A percentile compares a stretch with the other conserved stretches of the same genome.
Conservation (phyloP, 345 rosid species). For the Aquilaria malaccensis region DNA sequence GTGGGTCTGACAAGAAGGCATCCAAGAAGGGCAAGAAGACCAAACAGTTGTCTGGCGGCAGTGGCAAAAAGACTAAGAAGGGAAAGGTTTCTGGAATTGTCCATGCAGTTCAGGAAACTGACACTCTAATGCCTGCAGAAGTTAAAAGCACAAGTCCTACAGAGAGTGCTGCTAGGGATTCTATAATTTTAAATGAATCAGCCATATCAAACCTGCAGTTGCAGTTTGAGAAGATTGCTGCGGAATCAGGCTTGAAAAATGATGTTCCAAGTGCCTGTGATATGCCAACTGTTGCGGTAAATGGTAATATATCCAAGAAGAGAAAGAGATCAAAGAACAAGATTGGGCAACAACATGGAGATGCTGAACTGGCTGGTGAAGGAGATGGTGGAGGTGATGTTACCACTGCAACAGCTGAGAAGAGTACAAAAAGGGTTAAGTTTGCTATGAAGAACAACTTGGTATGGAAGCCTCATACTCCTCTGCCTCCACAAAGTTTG, state of each 20-base stretch:
- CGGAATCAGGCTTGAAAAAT: constrained; percentile 42
- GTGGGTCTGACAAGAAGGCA: constrained; percentile 23
- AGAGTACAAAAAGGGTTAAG: constrained; percentile 80
- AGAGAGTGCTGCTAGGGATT: constrained; percentile 15
- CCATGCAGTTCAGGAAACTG: constrained; percentile 18
- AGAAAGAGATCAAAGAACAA: constrained; percentile 59
- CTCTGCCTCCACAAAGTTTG: constrained; percentile 84
- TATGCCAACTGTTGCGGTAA: constrained; percentile 21
- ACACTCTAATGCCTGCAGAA: constrained; percentile 9
- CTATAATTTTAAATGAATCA: constrained; percentile 35
- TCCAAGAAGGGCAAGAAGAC: constrained; percentile 46
- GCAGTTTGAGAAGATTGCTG: constrained; percentile 91
- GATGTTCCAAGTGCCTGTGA: constrained; percentile 39
- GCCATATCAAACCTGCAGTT: constrained; percentile 72
- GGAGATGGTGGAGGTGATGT: constrained; percentile 33
- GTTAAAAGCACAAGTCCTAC: constrained; percentile 18
- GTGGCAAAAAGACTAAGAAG: constrained; percentile 31
- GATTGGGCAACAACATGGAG: constrained; percentile 19
- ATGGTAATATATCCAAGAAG: constrained; percentile 45
- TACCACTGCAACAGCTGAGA: constrained; percentile 39
- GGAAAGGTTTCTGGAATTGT: constrained; percentile 23
- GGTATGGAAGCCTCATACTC: constrained; percentile 96
- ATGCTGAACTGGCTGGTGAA: constrained; percentile 18
- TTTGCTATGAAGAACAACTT: constrained; percentile 85
- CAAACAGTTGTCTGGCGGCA: constrained; percentile 25